Percentiles rank a stretch among this genome's conserved stretches.
Conservation (phyloP, 2,329 filamentous ascomycete genomes). For the Colletotrichum nymphaeae region DNA sequence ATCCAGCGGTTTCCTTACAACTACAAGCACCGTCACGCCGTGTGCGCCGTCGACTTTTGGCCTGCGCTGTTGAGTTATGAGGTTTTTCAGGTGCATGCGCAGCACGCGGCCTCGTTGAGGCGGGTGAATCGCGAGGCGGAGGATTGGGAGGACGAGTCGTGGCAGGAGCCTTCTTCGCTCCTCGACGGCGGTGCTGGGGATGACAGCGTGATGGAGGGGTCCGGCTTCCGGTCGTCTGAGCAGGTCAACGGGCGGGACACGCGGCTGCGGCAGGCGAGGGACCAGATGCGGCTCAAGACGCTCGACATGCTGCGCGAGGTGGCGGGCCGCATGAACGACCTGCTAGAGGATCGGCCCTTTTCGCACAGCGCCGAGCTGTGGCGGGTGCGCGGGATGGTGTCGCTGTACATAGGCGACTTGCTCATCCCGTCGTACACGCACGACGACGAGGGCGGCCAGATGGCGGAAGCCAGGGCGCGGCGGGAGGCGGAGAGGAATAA, state of each 20-base stretch:
- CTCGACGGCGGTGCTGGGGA: slow-evolving; percentile 36
- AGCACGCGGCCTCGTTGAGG: slow-evolving; percentile 60
- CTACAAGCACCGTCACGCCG: slow-evolving; percentile 64
- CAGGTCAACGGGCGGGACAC: slow-evolving; percentile 34
- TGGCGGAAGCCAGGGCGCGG: slow-evolving; percentile 41
- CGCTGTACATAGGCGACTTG: slow-evolving; percentile 81
- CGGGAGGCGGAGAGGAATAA: slow-evolving; percentile 44
- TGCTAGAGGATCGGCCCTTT: slow-evolving; percentile 78
- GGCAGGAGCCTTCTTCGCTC: slow-evolving; percentile 25
- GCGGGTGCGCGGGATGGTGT: slow-evolving; percentile 78
- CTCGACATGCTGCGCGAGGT: slow-evolving; percentile 71
- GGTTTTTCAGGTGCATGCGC: slow-evolving; percentile 78
- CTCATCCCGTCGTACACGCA: slow-evolving; percentile 53
- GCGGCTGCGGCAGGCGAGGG: slow-evolving; percentile 46
- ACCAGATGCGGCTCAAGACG: slow-evolving; percentile 60
- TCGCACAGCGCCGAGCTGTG: slow-evolving; percentile 75
- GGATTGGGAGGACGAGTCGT: slow-evolving; percentile 42
- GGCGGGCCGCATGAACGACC: slow-evolving; percentile 74
- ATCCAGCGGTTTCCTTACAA: slow-evolving; percentile 82
- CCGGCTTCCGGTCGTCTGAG: slow-evolving; percentile 33
- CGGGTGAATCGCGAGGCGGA: slow-evolving; percentile 47
- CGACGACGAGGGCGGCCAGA: slow-evolving; percentile 42
- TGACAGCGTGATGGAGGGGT: slow-evolving; percentile 37
- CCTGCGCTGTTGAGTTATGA: slow-evolving; percentile 84
- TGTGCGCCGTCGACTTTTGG: slow-evolving; percentile 82